phyloP scores from a whole-genome alignment of 257 asterid genomes.

The Marsdenia floribunda region DNA sequence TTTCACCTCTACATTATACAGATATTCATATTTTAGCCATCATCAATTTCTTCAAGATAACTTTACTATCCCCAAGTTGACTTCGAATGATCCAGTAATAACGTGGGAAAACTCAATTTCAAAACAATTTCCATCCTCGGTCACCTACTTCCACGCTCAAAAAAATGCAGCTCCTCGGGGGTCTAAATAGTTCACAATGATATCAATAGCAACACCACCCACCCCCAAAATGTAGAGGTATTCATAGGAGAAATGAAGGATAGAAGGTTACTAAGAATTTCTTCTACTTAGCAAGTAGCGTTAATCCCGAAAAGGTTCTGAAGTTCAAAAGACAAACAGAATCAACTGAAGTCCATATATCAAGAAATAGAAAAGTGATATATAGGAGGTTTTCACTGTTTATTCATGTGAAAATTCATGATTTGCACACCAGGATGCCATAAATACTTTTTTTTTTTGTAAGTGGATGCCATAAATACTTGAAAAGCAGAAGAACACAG shows the following conservation, averaged over 20 bases:
- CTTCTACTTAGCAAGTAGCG: neutral
- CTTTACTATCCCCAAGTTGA: neutral
- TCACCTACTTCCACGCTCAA: neutral
- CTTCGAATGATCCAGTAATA: neutral
- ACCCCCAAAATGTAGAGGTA: neutral
- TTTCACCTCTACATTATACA: neutral
- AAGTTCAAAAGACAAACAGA: neutral
- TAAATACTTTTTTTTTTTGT: no score
- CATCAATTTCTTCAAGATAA: neutral
- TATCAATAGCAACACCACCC: neutral
- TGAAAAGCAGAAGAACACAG: neutral
- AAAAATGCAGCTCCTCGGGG: neutral
- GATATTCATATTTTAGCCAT: neutral
- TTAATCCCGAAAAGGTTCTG: neutral
- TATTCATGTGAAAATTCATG: neutral
- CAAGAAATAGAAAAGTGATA: neutral
- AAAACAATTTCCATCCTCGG: neutral
- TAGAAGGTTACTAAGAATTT: neutral
- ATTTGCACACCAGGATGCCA: no score
- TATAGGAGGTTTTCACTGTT: neutral
- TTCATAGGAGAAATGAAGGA: neutral
- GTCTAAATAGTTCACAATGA: neutral
- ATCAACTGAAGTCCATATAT: neutral
- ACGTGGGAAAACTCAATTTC: neutral
- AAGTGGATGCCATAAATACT: neutral